Evolutionary conservation across 176 grass and related monocot species (phyloP), one percentile per base, ranked within the genome.

Genomic region (Cenchrus americanus): DNA sequence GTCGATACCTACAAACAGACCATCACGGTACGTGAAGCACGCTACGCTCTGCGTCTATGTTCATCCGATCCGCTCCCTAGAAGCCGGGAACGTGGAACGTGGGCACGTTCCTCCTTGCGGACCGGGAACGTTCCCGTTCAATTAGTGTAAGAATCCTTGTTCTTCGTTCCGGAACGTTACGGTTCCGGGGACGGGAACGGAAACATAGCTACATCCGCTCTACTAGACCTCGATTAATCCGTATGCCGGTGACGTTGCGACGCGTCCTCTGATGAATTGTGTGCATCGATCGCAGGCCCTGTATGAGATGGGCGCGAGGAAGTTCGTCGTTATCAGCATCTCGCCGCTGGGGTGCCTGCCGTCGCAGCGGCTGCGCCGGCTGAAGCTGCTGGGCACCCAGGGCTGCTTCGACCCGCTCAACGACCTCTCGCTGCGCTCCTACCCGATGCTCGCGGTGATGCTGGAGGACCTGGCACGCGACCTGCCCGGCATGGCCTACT

Each of bases 301-400:
- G 34, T 87, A 91, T 6, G 18, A 10, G 0, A 9, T 82, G 34
- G 89, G 92, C 11, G 92, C 86, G 1, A 84, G 89, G 53, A 94
- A 89, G 84, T 94, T 89, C 66, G 83, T 70, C 40, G 47, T 91
- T 21, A 11, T 91, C n/a, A 85, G 89, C 89, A 52, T 89, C 75
- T 83, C 86, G 41, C 86, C 83, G 41, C 37, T 88, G 32, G 92
- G 92, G 1, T 94, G 92, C 77, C 60, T 80, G 8, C 92, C 88
- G 32, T 83, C 71, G 11, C 80, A 90, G 79, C 61, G 83, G 73
- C 57, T 77, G 4, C 83, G 80, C 24, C 64, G 57, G 47, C 88
- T 89, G 14, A 0, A 4, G 5, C 21, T 86, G 76, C 69, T 0
- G 0, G 83, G 78, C 58, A 79, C 71, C 1, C 75, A 50, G 23